Evolutionary conservation across 176 grass and related monocot species (phyloP).

Genomic region (Oryza longistaminata): DNA sequence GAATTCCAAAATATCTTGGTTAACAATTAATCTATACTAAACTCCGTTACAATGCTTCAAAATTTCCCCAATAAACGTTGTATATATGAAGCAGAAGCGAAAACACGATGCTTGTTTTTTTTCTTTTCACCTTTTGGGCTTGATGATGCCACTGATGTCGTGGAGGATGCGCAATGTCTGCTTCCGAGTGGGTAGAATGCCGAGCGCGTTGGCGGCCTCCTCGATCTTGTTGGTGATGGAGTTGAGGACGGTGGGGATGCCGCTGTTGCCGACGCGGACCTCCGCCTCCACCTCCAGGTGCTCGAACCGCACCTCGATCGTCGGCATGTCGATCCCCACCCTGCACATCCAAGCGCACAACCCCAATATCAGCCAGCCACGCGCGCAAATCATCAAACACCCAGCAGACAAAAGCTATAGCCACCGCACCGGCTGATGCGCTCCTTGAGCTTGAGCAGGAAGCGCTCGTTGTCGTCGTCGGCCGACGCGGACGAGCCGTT

Average conservation of each 20-base stretch:
- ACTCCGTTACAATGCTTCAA: neutral
- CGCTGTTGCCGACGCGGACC: conserved; percentile 74
- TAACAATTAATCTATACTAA: neutral
- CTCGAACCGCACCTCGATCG: conserved; percentile 89
- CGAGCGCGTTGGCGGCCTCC: conserved; percentile 63
- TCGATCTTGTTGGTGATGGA: conserved; percentile 71
- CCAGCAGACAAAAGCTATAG: neutral
- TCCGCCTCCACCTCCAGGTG: conserved; percentile 58
- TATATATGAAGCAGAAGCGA: neutral
- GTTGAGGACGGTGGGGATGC: conserved; percentile 84
- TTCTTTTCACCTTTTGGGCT: conserved; percentile 67
- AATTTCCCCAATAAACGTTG: neutral
- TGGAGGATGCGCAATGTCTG: conserved; percentile 68
- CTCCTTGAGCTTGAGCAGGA: conserved; percentile 61
- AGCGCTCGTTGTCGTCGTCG: conserved; percentile 63
- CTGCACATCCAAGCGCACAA: conserved; percentile 30
- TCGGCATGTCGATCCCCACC: conserved; percentile 81
- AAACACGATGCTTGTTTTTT: neutral
- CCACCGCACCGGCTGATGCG: conserved; percentile 41
- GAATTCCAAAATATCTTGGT: neutral
- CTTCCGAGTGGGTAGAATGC: conserved; percentile 76
- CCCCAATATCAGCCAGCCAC: no score
- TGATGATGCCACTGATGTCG: conserved; percentile 85
- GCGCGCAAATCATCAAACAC: conserved; percentile 37
- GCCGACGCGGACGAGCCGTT: conserved; percentile 51